Evolutionary conservation across 176 grass and related monocot species (phyloP).

Genomic region (Olyra latifolia): DNA sequence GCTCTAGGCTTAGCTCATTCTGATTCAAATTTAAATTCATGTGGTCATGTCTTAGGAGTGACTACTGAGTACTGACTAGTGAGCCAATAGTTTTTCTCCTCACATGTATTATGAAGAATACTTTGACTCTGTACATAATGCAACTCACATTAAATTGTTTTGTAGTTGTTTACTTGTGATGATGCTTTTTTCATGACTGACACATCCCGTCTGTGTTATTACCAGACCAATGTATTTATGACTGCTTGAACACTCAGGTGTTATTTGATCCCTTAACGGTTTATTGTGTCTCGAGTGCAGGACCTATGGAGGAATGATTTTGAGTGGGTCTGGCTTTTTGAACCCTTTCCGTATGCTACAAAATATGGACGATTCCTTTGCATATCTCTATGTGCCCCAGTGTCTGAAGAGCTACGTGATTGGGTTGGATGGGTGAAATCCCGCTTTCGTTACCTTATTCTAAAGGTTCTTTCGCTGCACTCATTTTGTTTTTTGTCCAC

Average conservation of each 20-base stretch:
- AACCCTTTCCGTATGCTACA: conserved; percentile 49
- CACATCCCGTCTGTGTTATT: not conserved
- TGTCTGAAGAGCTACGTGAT: conserved; percentile 44
- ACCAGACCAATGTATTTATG: not conserved
- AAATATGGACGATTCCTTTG: conserved; percentile 47
- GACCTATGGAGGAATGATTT: conserved; percentile 39
- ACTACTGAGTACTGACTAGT: too few relatives aligned
- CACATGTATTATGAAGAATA: not conserved
- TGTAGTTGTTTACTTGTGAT: conserved; percentile 5
- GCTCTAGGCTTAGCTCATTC: not conserved
- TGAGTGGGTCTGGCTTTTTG: conserved; percentile 56
- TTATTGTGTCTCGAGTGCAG: conserved; percentile 35
- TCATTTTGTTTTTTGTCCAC: conserved; percentile 4
- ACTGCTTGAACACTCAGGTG: not conserved
- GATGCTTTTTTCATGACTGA: not conserved
- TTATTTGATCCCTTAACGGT: conserved; percentile 6
- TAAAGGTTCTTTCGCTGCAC: conserved; percentile 43
- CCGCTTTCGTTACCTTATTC: conserved; percentile 54
- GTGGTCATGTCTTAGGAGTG: not conserved
- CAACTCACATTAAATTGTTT: not conserved
- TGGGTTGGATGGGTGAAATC: conserved; percentile 85
- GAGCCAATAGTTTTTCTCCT: not conserved
- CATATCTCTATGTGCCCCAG: conserved; percentile 50
- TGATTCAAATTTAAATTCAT: not conserved
- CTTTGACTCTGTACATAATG: not conserved